Percentiles rank a stretch among this genome's conserved stretches.
Conservation (phyloP, 192 early-diverging fungal species). For the Coemansia guatemalensis region DNA sequence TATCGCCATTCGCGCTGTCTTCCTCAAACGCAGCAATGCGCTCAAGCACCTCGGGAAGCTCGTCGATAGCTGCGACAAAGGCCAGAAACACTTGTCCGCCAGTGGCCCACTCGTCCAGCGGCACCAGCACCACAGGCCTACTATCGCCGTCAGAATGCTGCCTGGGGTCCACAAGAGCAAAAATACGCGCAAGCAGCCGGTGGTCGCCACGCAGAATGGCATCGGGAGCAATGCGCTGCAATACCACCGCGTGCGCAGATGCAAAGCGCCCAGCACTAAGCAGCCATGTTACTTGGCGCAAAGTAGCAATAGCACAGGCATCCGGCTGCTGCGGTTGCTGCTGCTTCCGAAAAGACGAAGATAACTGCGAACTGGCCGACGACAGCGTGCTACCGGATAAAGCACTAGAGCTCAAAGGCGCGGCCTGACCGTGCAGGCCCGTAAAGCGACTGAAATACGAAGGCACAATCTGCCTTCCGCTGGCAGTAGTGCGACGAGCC, state of each 20-base stretch:
- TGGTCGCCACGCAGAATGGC: conserved; percentile 56
- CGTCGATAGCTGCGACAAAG: conserved; percentile 31
- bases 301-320: conserved; percentile 7
- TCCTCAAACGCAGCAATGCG: conserved; percentile 17
- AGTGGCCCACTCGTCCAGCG: conserved; percentile 25
- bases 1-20: neutral
- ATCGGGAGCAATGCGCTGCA: conserved; percentile 59
- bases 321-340: conserved; percentile 8
- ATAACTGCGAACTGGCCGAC: neutral
- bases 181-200: conserved; percentile 28
- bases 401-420: neutral
- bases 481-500: conserved; percentile 7
- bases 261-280: conserved; percentile 51
- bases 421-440: neutral
- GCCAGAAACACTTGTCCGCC: conserved; percentile 38
- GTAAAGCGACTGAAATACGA: neutral
- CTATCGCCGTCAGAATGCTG: too few species aligned
- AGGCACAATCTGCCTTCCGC: conserved; percentile 4
- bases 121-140: neutral
- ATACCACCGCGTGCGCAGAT: conserved; percentile 53
- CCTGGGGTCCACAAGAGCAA: conserved; percentile 40
- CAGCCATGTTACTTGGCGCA: conserved; percentile 38
- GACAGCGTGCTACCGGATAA: too few species aligned
- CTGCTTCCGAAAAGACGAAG: neutral
- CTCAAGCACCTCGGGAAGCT: conserved; percentile 29